A percentile compares a stretch with the other conserved stretches of the same genome.
Evolutionary conservation across 2,329 filamentous ascomycete species (phyloP).

Genomic region (Acrodontium crateriforme): DNA sequence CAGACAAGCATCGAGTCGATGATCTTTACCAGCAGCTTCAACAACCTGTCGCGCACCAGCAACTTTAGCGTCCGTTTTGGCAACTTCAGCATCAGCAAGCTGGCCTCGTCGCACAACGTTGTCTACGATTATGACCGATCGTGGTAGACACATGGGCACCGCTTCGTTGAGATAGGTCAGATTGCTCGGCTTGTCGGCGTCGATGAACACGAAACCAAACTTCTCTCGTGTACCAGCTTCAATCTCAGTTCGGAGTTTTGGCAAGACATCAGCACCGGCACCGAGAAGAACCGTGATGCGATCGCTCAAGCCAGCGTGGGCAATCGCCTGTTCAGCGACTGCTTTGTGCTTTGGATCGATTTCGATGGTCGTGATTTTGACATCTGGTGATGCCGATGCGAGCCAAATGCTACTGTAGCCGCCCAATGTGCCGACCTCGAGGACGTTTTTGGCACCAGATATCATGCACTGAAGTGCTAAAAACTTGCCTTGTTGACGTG

Average conservation of each 20-base stretch:
- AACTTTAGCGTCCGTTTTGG: slow-evolving; percentile 5
- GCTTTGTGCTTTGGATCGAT: slow-evolving; percentile 6
- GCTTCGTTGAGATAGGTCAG: slow-evolving; percentile 9
- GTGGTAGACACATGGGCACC: slow-evolving; percentile 6
- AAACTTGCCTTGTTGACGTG: slow-evolving; percentile 24
- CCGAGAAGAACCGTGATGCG: slow-evolving; percentile 9
- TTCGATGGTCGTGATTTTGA: slow-evolving; percentile 11
- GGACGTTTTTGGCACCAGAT: slow-evolving; percentile 8
- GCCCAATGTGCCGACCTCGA: slow-evolving; percentile 14
- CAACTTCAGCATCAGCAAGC: slow-evolving; percentile 19
- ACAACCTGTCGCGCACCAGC: slow-evolving; percentile 23
- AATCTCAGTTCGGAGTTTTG: slow-evolving; percentile 7
- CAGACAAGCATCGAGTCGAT: slow-evolving; percentile 28
- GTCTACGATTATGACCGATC: slow-evolving; percentile 11
- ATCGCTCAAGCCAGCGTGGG: slow-evolving; percentile 7
- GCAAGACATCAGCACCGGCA: slow-evolving; percentile 10
- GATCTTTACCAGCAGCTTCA: slow-evolving; percentile 29
- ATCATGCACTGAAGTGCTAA: slow-evolving; percentile 26
- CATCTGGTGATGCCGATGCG: slow-evolving; percentile 4
- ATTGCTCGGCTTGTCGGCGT: slow-evolving; percentile 14
- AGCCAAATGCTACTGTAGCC: slow-evolving; percentile 12
- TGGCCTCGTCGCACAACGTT: slow-evolving; percentile 20
- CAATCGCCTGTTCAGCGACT: slow-evolving; percentile 7
- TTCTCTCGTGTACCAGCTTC: slow-evolving; percentile 7
- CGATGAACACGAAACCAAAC: slow-evolving; percentile 15